Percentiles rank a stretch among this genome's conserved stretches.
phyloP scores from a whole-genome alignment of 2,329 filamentous ascomycete genomes.

The Coniochaeta prunicola region DNA sequence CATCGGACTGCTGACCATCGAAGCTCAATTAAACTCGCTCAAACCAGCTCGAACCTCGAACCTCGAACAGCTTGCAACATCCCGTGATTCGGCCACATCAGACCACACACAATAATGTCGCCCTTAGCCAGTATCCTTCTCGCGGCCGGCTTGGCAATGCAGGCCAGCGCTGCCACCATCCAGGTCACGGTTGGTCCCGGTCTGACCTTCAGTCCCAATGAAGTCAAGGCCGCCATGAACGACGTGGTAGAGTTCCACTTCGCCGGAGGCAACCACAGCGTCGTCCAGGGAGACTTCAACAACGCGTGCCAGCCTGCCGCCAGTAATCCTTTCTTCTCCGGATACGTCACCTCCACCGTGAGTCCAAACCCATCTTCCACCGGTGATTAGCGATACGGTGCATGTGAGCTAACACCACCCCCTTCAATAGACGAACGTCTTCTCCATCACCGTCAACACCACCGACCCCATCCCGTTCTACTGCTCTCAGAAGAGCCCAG shows the following conservation, averaged over 20 bases:
- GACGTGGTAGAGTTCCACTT: conserved; percentile 47
- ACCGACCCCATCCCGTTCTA: conserved; percentile 37
- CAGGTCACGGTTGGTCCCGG: conserved; percentile 31
- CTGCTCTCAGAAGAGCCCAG: conserved; percentile 27
- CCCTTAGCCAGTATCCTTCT: not conserved
- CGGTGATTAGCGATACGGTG: not conserved
- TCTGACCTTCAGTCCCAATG: conserved; percentile 35
- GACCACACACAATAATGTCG: not conserved
- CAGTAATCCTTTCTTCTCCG: conserved; percentile 35
- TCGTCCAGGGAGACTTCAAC: conserved; percentile 38
- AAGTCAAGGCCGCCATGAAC: conserved; percentile 33
- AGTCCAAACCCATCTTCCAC: not conserved
- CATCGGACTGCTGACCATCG: not conserved
- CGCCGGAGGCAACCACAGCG: conserved; percentile 38
- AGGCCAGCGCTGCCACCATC: conserved; percentile 14
- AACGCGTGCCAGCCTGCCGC: conserved; percentile 37
- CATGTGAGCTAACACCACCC: not conserved
- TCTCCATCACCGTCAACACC: conserved; percentile 32
- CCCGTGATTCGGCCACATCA: not conserved
- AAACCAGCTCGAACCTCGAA: not conserved
- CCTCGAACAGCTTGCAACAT: not conserved
- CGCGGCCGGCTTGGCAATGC: conserved; percentile 3
- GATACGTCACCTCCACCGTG: conserved; percentile 29
- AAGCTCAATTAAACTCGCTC: not conserved
- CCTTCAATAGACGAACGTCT: conserved; percentile 22